Evolutionary conservation across 257 asterid species (phyloP).

Genomic region (Jacaranda copaia): DNA sequence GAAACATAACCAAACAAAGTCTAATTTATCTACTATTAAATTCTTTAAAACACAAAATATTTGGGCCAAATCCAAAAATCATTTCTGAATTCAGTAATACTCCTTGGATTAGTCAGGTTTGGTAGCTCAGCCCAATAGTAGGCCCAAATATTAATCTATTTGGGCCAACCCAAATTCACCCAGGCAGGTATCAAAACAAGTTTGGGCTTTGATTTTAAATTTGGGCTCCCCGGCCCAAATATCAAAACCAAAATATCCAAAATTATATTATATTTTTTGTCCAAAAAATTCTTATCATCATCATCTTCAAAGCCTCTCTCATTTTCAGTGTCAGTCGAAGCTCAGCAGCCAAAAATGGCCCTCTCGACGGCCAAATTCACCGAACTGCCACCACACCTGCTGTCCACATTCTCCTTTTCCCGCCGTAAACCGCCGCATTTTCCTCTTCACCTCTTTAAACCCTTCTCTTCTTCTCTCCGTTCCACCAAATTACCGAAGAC

Average conservation of each 20-base stretch:
- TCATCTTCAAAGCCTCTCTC: slow-evolving; percentile 34
- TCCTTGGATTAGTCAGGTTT: too few relatives aligned
- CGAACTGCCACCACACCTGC: slow-evolving; percentile 67
- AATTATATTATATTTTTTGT: background rate
- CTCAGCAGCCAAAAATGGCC: slow-evolving; percentile 56
- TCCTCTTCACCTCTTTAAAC: slow-evolving; percentile 55
- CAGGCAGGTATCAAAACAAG: too few relatives aligned
- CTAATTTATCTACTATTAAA: too few relatives aligned
- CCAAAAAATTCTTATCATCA: slow-evolving; percentile 47
- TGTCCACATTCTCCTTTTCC: slow-evolving; percentile 54
- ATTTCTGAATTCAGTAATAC: background rate
- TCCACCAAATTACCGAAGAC: slow-evolving; percentile 49
- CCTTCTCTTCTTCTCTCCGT: slow-evolving; percentile 65
- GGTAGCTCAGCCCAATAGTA: too few relatives aligned
- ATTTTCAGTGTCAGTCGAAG: slow-evolving; percentile 35
- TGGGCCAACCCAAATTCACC: background rate
- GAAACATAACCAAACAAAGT: too few relatives aligned
- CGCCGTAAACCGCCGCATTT: slow-evolving; percentile 51
- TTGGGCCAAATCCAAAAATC: background rate
- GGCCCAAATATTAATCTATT: background rate
- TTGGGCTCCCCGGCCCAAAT: slow-evolving; percentile 11
- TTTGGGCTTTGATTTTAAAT: background rate
- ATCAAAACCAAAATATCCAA: slow-evolving; percentile 15
- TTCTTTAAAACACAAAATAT: too few relatives aligned
- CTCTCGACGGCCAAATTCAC: slow-evolving; percentile 70